Conservation (phyloP, 352 stramenopile genomes). For the Phytophthora sansomeana region DNA sequence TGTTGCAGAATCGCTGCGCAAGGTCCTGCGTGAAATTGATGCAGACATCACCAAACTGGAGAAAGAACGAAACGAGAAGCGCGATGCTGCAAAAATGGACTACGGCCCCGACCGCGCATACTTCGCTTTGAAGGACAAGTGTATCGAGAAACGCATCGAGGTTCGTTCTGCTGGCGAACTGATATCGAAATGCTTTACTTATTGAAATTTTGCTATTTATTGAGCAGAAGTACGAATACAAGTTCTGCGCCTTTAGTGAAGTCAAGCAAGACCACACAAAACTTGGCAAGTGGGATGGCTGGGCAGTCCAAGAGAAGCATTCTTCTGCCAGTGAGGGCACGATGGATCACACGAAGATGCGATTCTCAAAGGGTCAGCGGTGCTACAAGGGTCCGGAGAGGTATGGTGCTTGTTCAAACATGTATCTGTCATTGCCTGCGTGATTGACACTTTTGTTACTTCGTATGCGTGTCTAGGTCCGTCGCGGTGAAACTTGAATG, state of each 20-base stretch:
- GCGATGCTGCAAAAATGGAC: constrained; percentile 51
- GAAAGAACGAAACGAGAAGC: constrained; percentile 55
- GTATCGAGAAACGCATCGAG: constrained; percentile 82
- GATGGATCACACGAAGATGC: constrained; percentile 65
- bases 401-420: constrained; percentile 16
- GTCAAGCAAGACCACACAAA: constrained; percentile 83
- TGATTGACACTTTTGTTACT: neutral
- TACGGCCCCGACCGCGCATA: constrained; percentile 80
- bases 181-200: constrained; percentile 1
- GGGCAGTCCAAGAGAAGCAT: constrained; percentile 26
- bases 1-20: constrained; percentile 75
- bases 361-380: constrained; percentile 81
- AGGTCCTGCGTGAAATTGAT: constrained; percentile 73
- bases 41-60: constrained; percentile 62
- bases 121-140: constrained; percentile 79
- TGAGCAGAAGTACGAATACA: constrained; percentile 87
- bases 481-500: constrained; percentile 85
- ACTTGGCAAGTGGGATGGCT: constrained; percentile 82
- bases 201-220: neutral
- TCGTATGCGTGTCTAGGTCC: constrained; percentile 36
- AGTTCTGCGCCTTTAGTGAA: constrained; percentile 86
- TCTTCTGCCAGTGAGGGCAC: neutral
- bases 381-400: constrained; percentile 94
- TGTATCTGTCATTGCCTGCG: neutral
- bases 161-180: constrained; percentile 32